These are phyloP conservation scores for Ceratonia siliqua DNA, from an alignment of 306 rosid species.

Conservation along the genomic window DNA sequence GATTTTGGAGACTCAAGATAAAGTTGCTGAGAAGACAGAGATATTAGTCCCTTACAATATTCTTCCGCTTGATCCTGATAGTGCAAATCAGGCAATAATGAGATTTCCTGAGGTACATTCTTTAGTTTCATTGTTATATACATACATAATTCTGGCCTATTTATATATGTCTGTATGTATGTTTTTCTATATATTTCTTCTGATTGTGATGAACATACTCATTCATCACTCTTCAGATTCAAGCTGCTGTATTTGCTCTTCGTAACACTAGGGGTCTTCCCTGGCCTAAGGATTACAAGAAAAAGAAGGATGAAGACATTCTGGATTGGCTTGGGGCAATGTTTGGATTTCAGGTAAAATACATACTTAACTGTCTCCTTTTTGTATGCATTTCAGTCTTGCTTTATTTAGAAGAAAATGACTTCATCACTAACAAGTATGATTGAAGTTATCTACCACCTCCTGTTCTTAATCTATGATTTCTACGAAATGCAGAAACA, in stretches of 20 bases:
- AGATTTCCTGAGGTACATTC: slow-evolving; percentile 81
- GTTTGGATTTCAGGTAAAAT: slow-evolving; percentile 96
- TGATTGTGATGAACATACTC: slow-evolving; percentile 9
- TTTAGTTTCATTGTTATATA: neutral
- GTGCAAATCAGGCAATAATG: slow-evolving; percentile 94
- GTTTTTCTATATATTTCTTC: no score
- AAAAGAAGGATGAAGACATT: slow-evolving; percentile 87
- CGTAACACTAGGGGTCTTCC: slow-evolving; percentile 95
- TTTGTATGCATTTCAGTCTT: slow-evolving; percentile 14
- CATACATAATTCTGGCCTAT: neutral
- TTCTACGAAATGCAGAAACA: slow-evolving; percentile 63
- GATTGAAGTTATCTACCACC: slow-evolving; percentile 23
- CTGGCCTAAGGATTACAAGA: slow-evolving; percentile 86
- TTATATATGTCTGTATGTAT: no score
- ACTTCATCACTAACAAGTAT: neutral
- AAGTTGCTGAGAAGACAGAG: slow-evolving; percentile 95
- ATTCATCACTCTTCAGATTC: slow-evolving; percentile 55
- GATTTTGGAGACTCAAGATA: slow-evolving; percentile 95
- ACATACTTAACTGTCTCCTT: slow-evolving; percentile 5
- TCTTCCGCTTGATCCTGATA: slow-evolving; percentile 99
- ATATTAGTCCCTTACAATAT: slow-evolving; percentile 90
- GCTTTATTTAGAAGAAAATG: neutral
- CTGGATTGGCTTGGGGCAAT: slow-evolving; percentile 94
- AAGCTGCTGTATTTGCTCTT: slow-evolving; percentile 91
- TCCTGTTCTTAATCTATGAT: neutral